phyloP scores from a whole-genome alignment of 345 rosid genomes.

The Hypericum androsaemum region DNA sequence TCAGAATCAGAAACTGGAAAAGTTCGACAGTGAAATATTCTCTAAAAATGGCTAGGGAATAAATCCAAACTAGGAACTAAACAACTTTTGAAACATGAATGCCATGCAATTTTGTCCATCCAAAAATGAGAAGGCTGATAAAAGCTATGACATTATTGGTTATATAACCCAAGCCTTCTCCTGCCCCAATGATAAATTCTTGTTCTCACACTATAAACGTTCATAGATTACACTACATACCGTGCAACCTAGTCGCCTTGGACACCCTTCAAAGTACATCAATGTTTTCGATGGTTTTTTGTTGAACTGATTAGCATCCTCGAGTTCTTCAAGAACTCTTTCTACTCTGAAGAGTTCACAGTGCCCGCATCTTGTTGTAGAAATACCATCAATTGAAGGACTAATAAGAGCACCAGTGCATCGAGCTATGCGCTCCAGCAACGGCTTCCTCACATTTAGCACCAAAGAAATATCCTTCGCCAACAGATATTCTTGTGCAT shows the following conservation, averaged over 20 bases:
- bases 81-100: no score
- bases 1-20: no score
- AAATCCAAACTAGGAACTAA: no score
- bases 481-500: slow-evolving; percentile 69
- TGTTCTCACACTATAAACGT: neutral
- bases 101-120: no score
- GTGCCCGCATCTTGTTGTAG: slow-evolving; percentile 56
- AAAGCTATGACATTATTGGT: no score
- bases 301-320: slow-evolving; percentile 47
- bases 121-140: no score
- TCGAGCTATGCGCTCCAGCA: slow-evolving; percentile 81
- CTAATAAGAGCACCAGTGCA: slow-evolving; percentile 78
- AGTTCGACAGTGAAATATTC: no score
- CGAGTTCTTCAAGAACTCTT: slow-evolving; percentile 70
- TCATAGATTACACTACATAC: slow-evolving; percentile 28
- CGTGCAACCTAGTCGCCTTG: slow-evolving; percentile 98
- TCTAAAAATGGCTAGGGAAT: no score
- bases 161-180: no score
- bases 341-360: slow-evolving; percentile 80
- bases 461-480: slow-evolving; percentile 89
- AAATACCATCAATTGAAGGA: slow-evolving; percentile 58
- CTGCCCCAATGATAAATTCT: no score
- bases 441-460: slow-evolving; percentile 68
- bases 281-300: slow-evolving; percentile 79
- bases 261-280: slow-evolving; percentile 99